A percentile compares a stretch with the other conserved stretches of the same genome.
Evolutionary conservation across 169 alveolate genomes (phyloP).

Genomic region (Plasmodium relictum): DNA sequence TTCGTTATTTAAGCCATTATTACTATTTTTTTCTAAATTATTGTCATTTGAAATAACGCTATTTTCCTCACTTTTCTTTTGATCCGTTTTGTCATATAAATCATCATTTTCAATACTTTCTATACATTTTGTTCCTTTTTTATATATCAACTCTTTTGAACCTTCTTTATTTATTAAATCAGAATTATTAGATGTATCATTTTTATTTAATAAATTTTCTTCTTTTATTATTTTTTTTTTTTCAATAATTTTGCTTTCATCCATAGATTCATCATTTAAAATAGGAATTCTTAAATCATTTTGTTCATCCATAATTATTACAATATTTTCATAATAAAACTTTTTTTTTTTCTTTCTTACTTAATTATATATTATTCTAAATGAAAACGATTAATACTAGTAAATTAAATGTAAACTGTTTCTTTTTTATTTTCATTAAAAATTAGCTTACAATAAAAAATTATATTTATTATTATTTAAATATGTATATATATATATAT

Average conservation of each 20-base stretch:
- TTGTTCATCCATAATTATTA: background rate
- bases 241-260: background rate
- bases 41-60: background rate
- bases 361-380: too few species aligned
- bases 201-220: background rate
- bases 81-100: background rate
- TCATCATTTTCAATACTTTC: background rate
- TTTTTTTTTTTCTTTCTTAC: background rate
- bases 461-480: background rate
- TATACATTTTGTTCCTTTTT: background rate
- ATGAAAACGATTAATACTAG: too few species aligned
- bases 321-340: background rate
- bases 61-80: background rate
- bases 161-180: background rate
- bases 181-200: background rate
- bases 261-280: background rate
- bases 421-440: background rate
- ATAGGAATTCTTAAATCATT: background rate
- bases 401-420: background rate
- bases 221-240: background rate
- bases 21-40: background rate
- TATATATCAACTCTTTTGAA: background rate
- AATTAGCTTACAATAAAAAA: too few species aligned
- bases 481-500: background rate
- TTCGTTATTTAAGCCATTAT: background rate